phyloP scores from a whole-genome alignment of 108 stramenopile genomes.

The Nitzschia inconspicua region DNA sequence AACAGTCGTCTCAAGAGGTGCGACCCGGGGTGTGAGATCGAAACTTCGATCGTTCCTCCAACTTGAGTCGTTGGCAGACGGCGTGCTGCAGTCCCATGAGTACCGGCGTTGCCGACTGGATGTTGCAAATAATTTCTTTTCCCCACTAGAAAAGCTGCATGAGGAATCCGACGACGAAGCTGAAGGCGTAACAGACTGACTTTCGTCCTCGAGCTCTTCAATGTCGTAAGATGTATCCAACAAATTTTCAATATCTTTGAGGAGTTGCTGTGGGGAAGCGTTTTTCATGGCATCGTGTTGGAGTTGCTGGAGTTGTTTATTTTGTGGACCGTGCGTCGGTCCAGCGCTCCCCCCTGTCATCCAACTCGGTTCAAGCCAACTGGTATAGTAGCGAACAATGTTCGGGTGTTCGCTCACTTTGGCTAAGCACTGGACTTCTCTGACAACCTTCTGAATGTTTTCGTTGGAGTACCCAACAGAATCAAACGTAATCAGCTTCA shows the following conservation, averaged over 20 bases:
- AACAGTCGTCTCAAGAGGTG: too few species aligned
- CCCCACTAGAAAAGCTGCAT: background rate
- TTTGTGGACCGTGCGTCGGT: conserved; percentile 5
- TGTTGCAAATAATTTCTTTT: too few species aligned
- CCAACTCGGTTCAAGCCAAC: conserved; percentile 91
- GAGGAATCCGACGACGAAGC: conserved; percentile 6
- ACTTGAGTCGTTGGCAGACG: background rate
- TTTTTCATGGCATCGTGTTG: background rate
- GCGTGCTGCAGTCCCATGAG: background rate
- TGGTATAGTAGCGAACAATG: conserved; percentile 90
- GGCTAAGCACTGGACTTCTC: conserved; percentile 88
- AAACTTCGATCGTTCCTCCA: background rate
- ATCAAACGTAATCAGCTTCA: conserved; percentile 73
- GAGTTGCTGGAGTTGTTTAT: background rate
- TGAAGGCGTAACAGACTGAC: background rate
- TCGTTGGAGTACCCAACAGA: conserved; percentile 72
- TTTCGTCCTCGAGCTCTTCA: background rate
- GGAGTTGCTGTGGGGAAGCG: background rate
- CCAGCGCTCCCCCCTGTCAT: conserved; percentile 56
- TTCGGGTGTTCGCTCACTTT: conserved; percentile 83
- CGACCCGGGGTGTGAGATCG: background rate
- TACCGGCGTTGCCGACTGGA: background rate
- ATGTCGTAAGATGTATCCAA: background rate
- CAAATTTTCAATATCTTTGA: conserved; percentile 5
- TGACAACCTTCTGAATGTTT: conserved; percentile 63